Conservation (phyloP, 1,284 basidiomycete species). For the Farysia itapuensis region DNA sequence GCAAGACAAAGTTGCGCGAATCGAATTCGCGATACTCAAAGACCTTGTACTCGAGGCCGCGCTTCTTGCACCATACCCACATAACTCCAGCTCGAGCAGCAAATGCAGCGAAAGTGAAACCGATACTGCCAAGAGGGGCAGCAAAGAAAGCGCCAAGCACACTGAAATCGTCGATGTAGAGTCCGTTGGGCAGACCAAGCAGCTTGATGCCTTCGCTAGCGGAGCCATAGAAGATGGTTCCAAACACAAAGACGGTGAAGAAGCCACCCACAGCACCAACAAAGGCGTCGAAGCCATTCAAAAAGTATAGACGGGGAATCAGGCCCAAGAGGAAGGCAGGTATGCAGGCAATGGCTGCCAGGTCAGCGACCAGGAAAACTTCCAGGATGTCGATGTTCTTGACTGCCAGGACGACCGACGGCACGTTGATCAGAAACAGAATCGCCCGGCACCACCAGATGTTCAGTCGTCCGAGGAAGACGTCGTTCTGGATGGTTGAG, state of each 20-base stretch:
- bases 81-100: constrained; percentile 24
- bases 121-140: constrained; percentile 53
- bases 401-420: constrained; percentile 53
- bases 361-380: constrained; percentile 59
- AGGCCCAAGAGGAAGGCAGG: constrained; percentile 56
- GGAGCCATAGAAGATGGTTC: constrained; percentile 52
- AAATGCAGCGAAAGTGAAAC: constrained; percentile 49
- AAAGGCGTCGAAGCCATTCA: constrained; percentile 56
- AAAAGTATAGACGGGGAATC: constrained; percentile 47
- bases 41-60: constrained; percentile 30
- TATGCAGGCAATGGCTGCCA: constrained; percentile 54
- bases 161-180: constrained; percentile 55
- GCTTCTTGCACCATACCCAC: constrained; percentile 32
- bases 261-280: constrained; percentile 59
- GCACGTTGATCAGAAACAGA: constrained; percentile 52
- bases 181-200: constrained; percentile 51
- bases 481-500: constrained; percentile 58
- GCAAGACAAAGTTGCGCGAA: constrained; percentile 35
- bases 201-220: constrained; percentile 45
- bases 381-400: constrained; percentile 58
- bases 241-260: constrained; percentile 58
- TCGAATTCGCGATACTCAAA: constrained; percentile 42
- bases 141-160: constrained; percentile 59
- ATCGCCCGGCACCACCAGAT: constrained; percentile 58
- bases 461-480: constrained; percentile 58